A percentile compares a stretch with the other conserved stretches of the same genome.
Conservation (phyloP, 2,329 filamentous ascomycete genomes). For the Myriosclerotinia curreyana region DNA sequence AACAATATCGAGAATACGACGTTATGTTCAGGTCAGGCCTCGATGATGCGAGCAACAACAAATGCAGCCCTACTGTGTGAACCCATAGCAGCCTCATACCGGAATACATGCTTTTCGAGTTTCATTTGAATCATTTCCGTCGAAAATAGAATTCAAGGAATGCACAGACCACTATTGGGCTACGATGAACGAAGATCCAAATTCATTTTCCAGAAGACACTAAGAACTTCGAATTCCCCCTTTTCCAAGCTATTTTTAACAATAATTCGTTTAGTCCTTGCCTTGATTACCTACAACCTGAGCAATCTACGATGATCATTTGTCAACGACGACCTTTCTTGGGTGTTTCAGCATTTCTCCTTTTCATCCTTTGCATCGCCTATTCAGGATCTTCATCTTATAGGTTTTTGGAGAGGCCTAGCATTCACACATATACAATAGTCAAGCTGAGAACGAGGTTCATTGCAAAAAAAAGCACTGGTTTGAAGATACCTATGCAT, state of each 20-base stretch:
- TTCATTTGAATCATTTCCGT: neutral
- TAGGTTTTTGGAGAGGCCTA: neutral
- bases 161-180: constrained; percentile 16
- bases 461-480: neutral
- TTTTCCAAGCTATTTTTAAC: neutral
- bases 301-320: neutral
- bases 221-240: neutral
- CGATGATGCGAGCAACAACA: constrained; percentile 5
- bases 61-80: constrained; percentile 13
- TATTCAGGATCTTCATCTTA: neutral
- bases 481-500: neutral
- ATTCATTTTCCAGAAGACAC: constrained; percentile 13
- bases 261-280: neutral
- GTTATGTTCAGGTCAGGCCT: constrained; percentile 4
- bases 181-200: neutral
- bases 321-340: neutral
- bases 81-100: constrained; percentile 10
- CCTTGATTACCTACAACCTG: neutral
- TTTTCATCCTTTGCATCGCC: neutral
- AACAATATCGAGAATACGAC: constrained; percentile 12
- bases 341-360: neutral
- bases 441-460: neutral
- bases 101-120: neutral
- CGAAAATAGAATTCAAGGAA: constrained; percentile 14
- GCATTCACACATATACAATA: neutral